phyloP scores from a whole-genome alignment of 257 asterid species.

The Mentha longifolia region DNA sequence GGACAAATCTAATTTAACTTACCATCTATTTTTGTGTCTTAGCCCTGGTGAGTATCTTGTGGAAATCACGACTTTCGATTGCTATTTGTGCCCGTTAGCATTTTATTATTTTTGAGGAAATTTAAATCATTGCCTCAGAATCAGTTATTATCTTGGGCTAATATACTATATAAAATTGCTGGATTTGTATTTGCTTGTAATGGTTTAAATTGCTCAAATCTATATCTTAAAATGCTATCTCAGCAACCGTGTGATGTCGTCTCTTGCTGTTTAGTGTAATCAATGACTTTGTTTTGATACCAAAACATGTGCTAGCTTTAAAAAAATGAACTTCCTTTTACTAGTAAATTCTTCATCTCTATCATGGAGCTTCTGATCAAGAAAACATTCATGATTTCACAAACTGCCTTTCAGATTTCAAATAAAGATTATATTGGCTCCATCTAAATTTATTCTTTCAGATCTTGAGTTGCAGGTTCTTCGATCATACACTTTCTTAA shows the following conservation, averaged over 20 bases:
- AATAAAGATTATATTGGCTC: neutral
- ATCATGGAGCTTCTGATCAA: neutral
- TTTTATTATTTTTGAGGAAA: neutral
- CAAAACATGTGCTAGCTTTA: slow-evolving; percentile 2
- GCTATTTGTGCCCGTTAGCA: slow-evolving; percentile 1
- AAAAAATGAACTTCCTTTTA: neutral
- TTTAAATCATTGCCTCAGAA: neutral
- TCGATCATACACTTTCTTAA: neutral
- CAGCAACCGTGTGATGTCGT: no score
- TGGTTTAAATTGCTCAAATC: no score
- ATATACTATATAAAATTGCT: no score
- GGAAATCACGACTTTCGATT: neutral
- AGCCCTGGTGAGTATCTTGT: slow-evolving; percentile 71
- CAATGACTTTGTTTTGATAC: neutral
- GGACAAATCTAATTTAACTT: slow-evolving; percentile 81
- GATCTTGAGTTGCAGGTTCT: neutral
- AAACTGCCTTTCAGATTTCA: neutral
- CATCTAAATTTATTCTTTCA: neutral
- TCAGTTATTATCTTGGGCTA: neutral
- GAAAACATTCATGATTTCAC: slow-evolving; percentile 14
- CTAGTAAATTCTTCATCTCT: neutral
- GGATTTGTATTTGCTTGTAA: no score
- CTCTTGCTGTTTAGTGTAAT: no score
- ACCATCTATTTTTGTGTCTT: slow-evolving; percentile 89
- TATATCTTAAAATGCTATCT: no score